These are phyloP conservation scores for Thecaphora frezii DNA, from an alignment of 1,284 basidiomycete genomes.

Conservation along the genomic window DNA sequence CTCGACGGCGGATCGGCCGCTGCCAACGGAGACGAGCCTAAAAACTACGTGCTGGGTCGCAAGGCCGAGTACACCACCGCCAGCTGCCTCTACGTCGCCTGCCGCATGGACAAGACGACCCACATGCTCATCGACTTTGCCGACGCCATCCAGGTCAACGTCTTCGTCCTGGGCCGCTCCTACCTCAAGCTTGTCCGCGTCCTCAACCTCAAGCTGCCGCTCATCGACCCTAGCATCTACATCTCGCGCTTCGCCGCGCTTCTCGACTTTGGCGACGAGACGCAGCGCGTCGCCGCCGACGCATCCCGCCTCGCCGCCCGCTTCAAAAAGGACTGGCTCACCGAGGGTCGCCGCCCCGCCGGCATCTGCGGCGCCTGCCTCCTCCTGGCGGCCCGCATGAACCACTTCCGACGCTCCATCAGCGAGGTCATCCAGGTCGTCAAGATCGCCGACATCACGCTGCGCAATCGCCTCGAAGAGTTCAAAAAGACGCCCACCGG, in stretches of 20 bases:
- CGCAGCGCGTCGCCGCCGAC: conserved; percentile 85
- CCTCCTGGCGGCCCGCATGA: conserved; percentile 94
- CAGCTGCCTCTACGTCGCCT: conserved; percentile 92
- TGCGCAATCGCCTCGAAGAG: conserved; percentile 92
- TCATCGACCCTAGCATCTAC: conserved; percentile 95
- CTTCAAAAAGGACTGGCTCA: conserved; percentile 97
- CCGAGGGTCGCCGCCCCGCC: conserved; percentile 87
- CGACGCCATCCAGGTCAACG: conserved; percentile 71
- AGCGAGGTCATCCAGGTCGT: conserved; percentile 93
- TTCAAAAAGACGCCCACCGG: conserved; percentile 88
- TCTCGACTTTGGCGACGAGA: conserved; percentile 93
- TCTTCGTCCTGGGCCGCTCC: conserved; percentile 93
- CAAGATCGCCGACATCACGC: conserved; percentile 92
- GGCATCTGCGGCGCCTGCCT: conserved; percentile 96
- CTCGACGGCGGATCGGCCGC: conserved; percentile 69
- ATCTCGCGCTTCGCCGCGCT: conserved; percentile 95
- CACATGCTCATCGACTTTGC: conserved; percentile 99
- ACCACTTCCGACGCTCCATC: conserved; percentile 87
- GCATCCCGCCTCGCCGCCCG: conserved; percentile 90
- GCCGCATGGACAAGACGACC: conserved; percentile 80
- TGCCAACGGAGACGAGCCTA: conserved; percentile 43
- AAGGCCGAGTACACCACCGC: conserved; percentile 90
- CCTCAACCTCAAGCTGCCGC: conserved; percentile 78
- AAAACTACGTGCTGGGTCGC: conserved; percentile 66
- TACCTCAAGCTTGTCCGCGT: conserved; percentile 91